Evolutionary conservation across 192 early-diverging fungal species (phyloP).

Genomic region (Coemansia umbellata): DNA sequence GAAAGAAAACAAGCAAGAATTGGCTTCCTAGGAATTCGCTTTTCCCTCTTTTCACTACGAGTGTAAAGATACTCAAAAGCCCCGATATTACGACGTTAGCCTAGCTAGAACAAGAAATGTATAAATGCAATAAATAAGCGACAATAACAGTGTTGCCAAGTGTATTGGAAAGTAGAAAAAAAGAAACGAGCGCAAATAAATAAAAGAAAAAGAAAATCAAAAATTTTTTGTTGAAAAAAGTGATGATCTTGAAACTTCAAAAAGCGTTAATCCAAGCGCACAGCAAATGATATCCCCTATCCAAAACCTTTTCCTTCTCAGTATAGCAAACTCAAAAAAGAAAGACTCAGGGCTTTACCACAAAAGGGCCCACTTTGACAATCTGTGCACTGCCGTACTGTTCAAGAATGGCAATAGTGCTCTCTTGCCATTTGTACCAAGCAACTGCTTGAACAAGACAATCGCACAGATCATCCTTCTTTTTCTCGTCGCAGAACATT

Average conservation of each 20-base stretch:
- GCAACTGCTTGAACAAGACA: conserved; percentile 43
- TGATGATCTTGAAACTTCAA: no score
- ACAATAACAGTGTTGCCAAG: not conserved
- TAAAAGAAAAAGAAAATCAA: conserved; percentile 10
- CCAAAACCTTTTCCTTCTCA: no score
- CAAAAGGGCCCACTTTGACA: no score
- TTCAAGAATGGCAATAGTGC: conserved; percentile 15
- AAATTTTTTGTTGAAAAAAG: not conserved
- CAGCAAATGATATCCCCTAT: no score
- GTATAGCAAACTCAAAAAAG: no score
- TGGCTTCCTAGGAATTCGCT: no score
- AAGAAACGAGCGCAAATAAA: not conserved
- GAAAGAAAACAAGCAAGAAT: no score
- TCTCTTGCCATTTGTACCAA: conserved; percentile 46
- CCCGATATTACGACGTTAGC: no score
- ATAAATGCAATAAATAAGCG: not conserved
- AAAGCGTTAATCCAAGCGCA: no score
- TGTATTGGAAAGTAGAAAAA: not conserved
- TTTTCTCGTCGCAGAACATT: conserved; percentile 38
- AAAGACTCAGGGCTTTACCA: no score
- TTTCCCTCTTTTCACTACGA: no score
- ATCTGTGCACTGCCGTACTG: conserved; percentile 16
- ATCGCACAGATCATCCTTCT: conserved; percentile 51
- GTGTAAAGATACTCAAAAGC: no score
- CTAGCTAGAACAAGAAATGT: not conserved